Conservation (phyloP, 2,329 filamentous ascomycete species). For the Fusarium vanettenii region DNA sequence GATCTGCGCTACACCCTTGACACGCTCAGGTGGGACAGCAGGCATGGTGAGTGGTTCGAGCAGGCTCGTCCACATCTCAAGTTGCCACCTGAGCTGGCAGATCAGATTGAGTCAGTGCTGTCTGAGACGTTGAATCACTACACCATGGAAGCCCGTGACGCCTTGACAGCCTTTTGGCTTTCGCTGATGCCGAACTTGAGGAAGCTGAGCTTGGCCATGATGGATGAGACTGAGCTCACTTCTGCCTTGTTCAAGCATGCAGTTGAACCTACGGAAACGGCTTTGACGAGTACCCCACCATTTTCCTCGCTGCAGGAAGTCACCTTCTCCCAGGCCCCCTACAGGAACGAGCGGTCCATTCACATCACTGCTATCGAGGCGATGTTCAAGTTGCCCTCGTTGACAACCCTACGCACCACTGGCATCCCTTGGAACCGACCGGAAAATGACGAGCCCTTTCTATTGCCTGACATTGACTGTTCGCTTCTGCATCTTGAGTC, state of each 20-base stretch:
- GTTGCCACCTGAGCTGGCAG: background rate
- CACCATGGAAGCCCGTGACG: background rate
- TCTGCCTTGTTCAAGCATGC: background rate
- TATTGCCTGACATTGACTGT: background rate
- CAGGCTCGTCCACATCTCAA: background rate
- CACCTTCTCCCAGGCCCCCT: background rate
- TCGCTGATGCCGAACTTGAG: background rate
- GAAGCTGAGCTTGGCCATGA: background rate
- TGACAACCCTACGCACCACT: background rate
- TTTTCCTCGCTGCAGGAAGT: background rate
- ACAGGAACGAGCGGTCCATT: background rate
- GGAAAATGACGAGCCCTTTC: background rate
- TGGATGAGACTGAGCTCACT: background rate
- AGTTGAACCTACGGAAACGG: background rate
- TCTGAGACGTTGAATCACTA: background rate
- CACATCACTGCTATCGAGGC: background rate
- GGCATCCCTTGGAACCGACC: background rate
- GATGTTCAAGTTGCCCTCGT: background rate
- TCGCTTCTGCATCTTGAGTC: background rate
- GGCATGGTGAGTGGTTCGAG: background rate
- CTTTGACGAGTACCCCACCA: background rate
- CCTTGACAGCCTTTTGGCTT: background rate
- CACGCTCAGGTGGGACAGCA: background rate
- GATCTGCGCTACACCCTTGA: background rate
- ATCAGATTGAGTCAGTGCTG: background rate